A percentile compares a stretch with the other conserved stretches of the same genome.
phyloP scores from a whole-genome alignment of 2,329 filamentous ascomycete genomes.

The Fusarium nurragi region DNA sequence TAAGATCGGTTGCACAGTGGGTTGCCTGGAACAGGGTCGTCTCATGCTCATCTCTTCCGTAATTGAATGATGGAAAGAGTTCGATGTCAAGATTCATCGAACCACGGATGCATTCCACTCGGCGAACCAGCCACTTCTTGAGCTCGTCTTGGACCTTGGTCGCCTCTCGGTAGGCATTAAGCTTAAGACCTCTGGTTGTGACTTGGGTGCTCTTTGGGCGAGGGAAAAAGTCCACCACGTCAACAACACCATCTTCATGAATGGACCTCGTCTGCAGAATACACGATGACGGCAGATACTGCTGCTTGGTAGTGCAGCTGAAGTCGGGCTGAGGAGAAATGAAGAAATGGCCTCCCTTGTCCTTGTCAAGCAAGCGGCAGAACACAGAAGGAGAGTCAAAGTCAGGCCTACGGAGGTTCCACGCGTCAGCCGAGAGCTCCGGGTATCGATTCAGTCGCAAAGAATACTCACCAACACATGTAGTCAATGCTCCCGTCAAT shows the following conservation, averaged over 20 bases:
- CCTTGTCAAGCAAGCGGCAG: slow-evolving; percentile 76
- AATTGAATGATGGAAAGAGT: slow-evolving; percentile 77
- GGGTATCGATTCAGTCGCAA: not conserved
- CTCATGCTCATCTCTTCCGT: slow-evolving; percentile 70
- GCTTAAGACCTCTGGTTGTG: slow-evolving; percentile 57
- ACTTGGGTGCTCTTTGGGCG: slow-evolving; percentile 69
- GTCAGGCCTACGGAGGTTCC: slow-evolving; percentile 66
- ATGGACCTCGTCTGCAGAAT: slow-evolving; percentile 82
- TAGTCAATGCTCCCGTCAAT: slow-evolving; percentile 79
- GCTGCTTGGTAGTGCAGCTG: slow-evolving; percentile 76
- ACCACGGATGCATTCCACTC: slow-evolving; percentile 78
- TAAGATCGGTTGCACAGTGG: slow-evolving; percentile 50
- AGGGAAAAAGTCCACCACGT: slow-evolving; percentile 80
- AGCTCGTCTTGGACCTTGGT: slow-evolving; percentile 67
- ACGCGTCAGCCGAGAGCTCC: not conserved
- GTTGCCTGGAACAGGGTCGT: slow-evolving; percentile 63
- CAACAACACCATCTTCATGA: slow-evolving; percentile 77
- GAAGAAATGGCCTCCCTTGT: slow-evolving; percentile 78
- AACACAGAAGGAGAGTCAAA: slow-evolving; percentile 83
- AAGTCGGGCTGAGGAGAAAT: slow-evolving; percentile 65
- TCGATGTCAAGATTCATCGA: slow-evolving; percentile 72
- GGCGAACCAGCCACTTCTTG: slow-evolving; percentile 75
- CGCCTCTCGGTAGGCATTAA: slow-evolving; percentile 64
- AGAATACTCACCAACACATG: slow-evolving; percentile 73
- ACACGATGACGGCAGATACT: slow-evolving; percentile 79